Conservation (phyloP, 768 basidiomycete species). For the Pleurotus giganteus region DNA sequence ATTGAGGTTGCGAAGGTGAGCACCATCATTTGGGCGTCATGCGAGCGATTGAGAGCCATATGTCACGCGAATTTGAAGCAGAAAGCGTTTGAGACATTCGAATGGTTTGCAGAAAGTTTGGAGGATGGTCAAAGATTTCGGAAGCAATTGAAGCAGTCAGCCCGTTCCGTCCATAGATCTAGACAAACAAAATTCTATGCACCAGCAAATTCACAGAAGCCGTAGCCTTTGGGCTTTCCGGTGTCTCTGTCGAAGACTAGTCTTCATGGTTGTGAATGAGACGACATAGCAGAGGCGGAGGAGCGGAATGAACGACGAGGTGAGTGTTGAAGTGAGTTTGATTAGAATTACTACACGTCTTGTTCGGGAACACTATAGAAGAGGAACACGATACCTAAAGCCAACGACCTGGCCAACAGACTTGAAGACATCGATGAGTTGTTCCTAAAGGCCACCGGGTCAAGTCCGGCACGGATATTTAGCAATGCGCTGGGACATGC, state of each 20-base stretch:
- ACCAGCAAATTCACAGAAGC: slow-evolving; percentile 93
- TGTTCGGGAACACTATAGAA: not conserved
- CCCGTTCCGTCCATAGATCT: slow-evolving; percentile 17
- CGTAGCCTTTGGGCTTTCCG: slow-evolving; percentile 93
- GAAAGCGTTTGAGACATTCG: not conserved
- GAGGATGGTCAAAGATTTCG: no score
- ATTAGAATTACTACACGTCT: not conserved
- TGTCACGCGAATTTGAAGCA: not conserved
- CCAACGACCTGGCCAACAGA: slow-evolving; percentile 85
- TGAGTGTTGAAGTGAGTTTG: no score
- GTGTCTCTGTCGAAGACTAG: slow-evolving; percentile 89
- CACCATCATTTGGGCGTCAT: not conserved
- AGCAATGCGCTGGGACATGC: slow-evolving; percentile 26
- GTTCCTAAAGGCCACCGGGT: slow-evolving; percentile 45
- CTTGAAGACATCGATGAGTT: slow-evolving; percentile 85
- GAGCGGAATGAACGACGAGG: no score
- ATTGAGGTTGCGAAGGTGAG: not conserved
- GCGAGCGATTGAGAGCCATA: not conserved
- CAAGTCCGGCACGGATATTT: slow-evolving; percentile 11
- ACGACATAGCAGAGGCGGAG: slow-evolving; percentile 3
- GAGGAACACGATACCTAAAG: slow-evolving; percentile 58
- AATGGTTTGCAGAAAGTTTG: not conserved
- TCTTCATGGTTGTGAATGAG: slow-evolving; percentile 35
- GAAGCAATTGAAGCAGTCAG: slow-evolving; percentile 37
- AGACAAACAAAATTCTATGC: slow-evolving; percentile 39